Conservation (phyloP, 129 eudicot genomes). For the Chrysanthemum seticuspe region DNA sequence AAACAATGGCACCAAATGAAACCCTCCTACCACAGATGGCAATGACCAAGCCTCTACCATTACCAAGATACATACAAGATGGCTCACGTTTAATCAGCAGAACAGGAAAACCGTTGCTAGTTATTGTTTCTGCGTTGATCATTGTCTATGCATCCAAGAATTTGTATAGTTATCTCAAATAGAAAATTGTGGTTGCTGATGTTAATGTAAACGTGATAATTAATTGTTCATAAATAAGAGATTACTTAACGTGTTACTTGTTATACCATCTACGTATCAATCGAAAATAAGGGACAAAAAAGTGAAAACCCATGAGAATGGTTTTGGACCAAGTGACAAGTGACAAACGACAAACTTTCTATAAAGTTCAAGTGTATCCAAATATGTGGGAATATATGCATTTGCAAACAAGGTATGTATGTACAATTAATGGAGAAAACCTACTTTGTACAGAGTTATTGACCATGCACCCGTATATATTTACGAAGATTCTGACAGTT, state of each 20-base stretch:
- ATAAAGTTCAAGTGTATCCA: constrained; percentile 10
- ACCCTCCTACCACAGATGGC: background rate
- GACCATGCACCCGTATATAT: background rate
- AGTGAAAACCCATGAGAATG: background rate
- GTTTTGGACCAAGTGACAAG: constrained; percentile 16
- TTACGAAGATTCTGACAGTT: constrained; percentile 20
- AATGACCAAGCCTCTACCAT: constrained; percentile 14
- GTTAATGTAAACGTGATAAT: constrained; percentile 17
- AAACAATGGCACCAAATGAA: constrained; percentile 3
- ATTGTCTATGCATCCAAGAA: constrained; percentile 32
- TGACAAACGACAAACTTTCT: constrained; percentile 6
- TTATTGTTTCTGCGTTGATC: constrained; percentile 35
- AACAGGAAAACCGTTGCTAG: constrained; percentile 35
- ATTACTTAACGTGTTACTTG: background rate
- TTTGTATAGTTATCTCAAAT: constrained; percentile 33
- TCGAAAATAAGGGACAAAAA: background rate
- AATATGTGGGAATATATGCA: constrained; percentile 22
- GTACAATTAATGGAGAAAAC: constrained; percentile 1
- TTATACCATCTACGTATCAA: background rate
- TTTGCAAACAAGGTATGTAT: constrained; percentile 23
- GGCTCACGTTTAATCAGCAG: constrained; percentile 8
- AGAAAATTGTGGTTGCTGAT: constrained; percentile 20
- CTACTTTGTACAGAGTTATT: constrained; percentile 24
- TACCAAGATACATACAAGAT: constrained; percentile 7
- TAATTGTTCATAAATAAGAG: constrained; percentile 19